Conservation (phyloP, 2,329 filamentous ascomycete genomes). For the Anthostomella pinea region DNA sequence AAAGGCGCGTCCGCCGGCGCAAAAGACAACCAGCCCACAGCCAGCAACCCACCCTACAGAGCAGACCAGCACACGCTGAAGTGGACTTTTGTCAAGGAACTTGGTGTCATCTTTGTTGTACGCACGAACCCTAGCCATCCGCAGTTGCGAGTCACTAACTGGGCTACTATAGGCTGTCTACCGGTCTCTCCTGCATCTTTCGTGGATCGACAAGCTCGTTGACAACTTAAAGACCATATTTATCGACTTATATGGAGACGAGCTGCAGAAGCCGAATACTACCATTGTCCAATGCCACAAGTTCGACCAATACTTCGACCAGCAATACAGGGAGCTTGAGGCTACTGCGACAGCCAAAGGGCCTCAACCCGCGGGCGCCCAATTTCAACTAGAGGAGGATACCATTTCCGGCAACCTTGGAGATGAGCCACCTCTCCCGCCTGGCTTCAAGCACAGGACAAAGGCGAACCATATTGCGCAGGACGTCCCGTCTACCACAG, state of each 20-base stretch:
- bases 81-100: constrained; percentile 89
- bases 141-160: constrained; percentile 14
- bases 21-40: constrained; percentile 56
- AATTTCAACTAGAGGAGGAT: constrained; percentile 33
- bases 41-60: constrained; percentile 72
- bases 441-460: constrained; percentile 40
- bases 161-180: constrained; percentile 73
- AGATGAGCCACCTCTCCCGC: constrained; percentile 39
- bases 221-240: constrained; percentile 95
- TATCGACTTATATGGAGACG: constrained; percentile 82
- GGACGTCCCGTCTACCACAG: constrained; percentile 51
- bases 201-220: constrained; percentile 95
- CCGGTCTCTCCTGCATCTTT: constrained; percentile 88
- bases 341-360: constrained; percentile 40
- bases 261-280: constrained; percentile 77
- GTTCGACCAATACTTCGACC: constrained; percentile 93
- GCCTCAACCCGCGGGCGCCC: constrained; percentile 24
- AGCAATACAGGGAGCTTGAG: constrained; percentile 81
- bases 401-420: constrained; percentile 34
- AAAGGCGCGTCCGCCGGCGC: constrained; percentile 63
- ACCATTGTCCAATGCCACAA: constrained; percentile 73
- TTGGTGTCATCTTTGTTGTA: constrained; percentile 94
- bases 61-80: constrained; percentile 93
- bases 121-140: constrained; percentile 25
- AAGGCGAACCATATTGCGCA: constrained; percentile 34